These are phyloP conservation scores for Crucibulum laeve DNA, from an alignment of 768 basidiomycete genomes.

Conservation along the genomic window DNA sequence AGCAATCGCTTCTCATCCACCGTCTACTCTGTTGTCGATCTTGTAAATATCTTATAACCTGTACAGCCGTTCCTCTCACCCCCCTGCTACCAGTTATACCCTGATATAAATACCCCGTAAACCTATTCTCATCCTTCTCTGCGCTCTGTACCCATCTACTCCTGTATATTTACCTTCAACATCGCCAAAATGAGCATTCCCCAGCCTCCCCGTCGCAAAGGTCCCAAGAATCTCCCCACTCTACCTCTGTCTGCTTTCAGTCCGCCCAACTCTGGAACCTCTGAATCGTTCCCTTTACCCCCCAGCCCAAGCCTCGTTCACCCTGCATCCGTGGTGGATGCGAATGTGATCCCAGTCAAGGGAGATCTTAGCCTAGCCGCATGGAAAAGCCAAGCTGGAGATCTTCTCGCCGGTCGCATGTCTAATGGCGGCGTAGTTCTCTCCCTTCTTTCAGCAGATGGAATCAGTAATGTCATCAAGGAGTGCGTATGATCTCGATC, in stretches of 20 bases:
- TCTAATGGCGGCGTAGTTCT: not conserved
- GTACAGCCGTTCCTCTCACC: no score
- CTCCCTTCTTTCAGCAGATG: conserved; percentile 13
- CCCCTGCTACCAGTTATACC: no score
- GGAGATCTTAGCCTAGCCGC: conserved; percentile 34
- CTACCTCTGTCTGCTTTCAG: conserved; percentile 76
- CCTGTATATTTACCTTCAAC: not conserved
- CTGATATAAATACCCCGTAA: no score
- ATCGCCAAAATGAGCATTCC: conserved; percentile 1
- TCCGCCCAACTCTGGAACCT: conserved; percentile 63
- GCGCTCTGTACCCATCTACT: no score
- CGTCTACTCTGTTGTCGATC: no score
- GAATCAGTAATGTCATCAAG: conserved; percentile 30
- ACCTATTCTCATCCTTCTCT: no score
- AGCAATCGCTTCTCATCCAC: no score
- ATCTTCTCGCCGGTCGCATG: no score
- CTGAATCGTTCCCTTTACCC: conserved; percentile 63
- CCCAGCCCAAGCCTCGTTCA: conserved; percentile 65
- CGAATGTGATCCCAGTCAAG: conserved; percentile 48
- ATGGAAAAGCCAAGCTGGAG: no score
- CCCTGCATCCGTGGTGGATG: conserved; percentile 64
- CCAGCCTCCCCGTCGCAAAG: conserved; percentile 46
- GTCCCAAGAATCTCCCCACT: conserved; percentile 59
- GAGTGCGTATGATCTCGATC: conserved; percentile 34
- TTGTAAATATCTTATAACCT: no score